Conservation (phyloP, 345 rosid species). For the Abelmoschus esculentus region DNA sequence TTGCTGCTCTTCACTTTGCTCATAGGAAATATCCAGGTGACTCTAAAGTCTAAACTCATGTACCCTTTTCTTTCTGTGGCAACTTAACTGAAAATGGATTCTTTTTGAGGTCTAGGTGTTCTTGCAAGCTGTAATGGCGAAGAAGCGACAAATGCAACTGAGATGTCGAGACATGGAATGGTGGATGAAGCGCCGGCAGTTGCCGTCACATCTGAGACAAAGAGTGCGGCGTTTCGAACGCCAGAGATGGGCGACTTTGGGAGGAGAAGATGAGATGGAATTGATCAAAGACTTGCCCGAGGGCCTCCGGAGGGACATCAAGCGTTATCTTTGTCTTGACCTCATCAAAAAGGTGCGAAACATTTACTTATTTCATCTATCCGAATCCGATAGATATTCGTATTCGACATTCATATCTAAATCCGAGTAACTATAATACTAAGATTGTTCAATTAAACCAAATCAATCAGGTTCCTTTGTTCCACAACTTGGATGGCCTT, state of each 20-base stretch:
- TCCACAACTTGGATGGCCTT: constrained; percentile 48
- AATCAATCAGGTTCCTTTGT: constrained; percentile 41
- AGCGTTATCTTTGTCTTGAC: constrained; percentile 47
- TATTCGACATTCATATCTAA: not conserved
- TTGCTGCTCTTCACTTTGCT: constrained; percentile 49
- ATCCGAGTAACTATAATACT: not conserved
- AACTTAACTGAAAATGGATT: not conserved
- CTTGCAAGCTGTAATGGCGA: constrained; percentile 44
- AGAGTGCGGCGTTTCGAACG: constrained; percentile 46
- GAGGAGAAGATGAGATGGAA: constrained; percentile 47
- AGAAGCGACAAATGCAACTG: constrained; percentile 43
- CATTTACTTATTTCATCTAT: not conserved
- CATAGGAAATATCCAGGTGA: constrained; percentile 61
- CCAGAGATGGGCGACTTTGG: constrained; percentile 39
- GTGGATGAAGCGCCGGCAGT: constrained; percentile 62
- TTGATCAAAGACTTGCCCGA: constrained; percentile 51
- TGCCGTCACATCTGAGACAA: constrained; percentile 38
- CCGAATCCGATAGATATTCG: not conserved
- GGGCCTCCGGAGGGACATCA: constrained; percentile 54
- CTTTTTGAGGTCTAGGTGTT: constrained; percentile 29
- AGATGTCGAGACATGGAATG: constrained; percentile 44
- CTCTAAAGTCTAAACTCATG: not conserved
- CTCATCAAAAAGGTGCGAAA: constrained; percentile 34
- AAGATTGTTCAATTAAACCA: no score
- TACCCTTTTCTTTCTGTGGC: not conserved